phyloP scores from a whole-genome alignment of 768 basidiomycete genomes.

The Suillus discolor region DNA sequence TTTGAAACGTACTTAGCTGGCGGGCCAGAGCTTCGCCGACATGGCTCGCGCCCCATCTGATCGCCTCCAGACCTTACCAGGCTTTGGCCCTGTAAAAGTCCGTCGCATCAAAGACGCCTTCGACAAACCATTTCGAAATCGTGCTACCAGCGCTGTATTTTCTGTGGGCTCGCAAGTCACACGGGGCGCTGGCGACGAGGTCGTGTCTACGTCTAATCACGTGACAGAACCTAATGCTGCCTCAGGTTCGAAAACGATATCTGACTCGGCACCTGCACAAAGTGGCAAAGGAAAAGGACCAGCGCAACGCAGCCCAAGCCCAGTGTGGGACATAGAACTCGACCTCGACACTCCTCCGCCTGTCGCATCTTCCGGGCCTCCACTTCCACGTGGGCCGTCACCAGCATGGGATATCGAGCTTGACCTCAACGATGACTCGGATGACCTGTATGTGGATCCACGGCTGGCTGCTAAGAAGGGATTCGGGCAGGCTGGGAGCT shows the following conservation, averaged over 20 bases:
- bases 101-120: conserved; percentile 90
- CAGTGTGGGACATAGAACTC: conserved; percentile 75
- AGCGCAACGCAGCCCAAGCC: conserved; percentile 49
- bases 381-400: conserved; percentile 25
- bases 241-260: not conserved
- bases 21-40: conserved; percentile 76
- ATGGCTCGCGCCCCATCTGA: conserved; percentile 75
- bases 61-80: conserved; percentile 81
- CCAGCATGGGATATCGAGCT: conserved; percentile 47
- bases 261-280: not conserved
- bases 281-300: conserved; percentile 20
- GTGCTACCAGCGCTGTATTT: conserved; percentile 51
- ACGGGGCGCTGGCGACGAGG: not conserved
- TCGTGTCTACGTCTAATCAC: not conserved
- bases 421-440: conserved; percentile 37
- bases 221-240: not conserved
- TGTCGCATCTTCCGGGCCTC: conserved; percentile 9
- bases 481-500: conserved; percentile 5
- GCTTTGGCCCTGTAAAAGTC: conserved; percentile 93
- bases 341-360: conserved; percentile 42
- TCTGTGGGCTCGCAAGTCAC: conserved; percentile 31
- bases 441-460: conserved; percentile 10
- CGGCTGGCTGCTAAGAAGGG: conserved; percentile 1
- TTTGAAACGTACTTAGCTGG: conserved; percentile 11
- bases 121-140: conserved; percentile 81